These are phyloP conservation scores for Ceratocystis colombiana DNA, from an alignment of 2,329 filamentous ascomycete genomes.

Conservation along the genomic window DNA sequence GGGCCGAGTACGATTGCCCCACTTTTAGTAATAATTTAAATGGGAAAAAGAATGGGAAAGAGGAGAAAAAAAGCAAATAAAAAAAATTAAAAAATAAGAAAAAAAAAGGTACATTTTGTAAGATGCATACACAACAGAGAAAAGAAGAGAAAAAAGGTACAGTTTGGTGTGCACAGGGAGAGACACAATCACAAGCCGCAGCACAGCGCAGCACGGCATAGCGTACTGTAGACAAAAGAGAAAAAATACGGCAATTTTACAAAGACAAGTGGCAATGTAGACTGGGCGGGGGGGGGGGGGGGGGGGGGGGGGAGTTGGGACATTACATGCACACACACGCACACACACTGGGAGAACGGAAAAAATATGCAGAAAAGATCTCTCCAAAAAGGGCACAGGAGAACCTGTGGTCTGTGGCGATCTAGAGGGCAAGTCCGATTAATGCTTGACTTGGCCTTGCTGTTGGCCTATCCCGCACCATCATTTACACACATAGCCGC, in stretches of 20 bases:
- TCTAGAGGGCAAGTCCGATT: slow-evolving; percentile 8
- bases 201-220: not conserved
- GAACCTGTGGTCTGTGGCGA: slow-evolving; percentile 10
- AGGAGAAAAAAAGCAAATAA: not conserved
- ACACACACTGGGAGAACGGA: not conserved
- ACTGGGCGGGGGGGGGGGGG: too few relatives aligned
- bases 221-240: not conserved
- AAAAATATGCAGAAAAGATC: not conserved
- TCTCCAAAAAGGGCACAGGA: not conserved
- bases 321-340: not conserved
- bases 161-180: not conserved
- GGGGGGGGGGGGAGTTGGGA: too few relatives aligned
- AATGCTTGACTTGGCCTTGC: not conserved
- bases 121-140: not conserved
- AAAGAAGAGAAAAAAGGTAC: slow-evolving; percentile 8
- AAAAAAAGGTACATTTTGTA: not conserved
- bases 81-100: not conserved
- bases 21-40: slow-evolving; percentile 6
- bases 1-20: not conserved
- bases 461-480: not conserved
- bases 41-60: not conserved
- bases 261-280: too few relatives aligned
- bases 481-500: too few relatives aligned
- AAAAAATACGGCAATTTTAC: not conserved
- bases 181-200: not conserved